Evolutionary conservation across 257 asterid species (phyloP), one percentile per base, ranked within the genome.

Genomic region (Jacaranda copaia): DNA sequence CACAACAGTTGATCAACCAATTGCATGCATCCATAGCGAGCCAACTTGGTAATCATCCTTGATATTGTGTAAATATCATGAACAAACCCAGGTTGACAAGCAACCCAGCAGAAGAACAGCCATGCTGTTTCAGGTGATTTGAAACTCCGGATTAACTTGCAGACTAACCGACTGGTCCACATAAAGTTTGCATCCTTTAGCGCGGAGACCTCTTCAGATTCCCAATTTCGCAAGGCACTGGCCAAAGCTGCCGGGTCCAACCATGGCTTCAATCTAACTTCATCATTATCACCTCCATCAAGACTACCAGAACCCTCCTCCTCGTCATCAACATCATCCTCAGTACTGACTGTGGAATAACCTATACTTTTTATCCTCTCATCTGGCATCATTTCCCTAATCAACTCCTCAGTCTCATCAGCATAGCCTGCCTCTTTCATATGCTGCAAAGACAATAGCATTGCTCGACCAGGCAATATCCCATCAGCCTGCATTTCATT

Each of bases 211-310:
- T 95, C 97, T 73, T 87, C 90, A 35, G 85, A 62, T 59, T 75
- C 87, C 98, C 99, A 93, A 36, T 85, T 38, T 64, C 72, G 75
- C 85, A 93, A 84, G 58, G 98, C 91, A 77, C 89, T 84, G 12
- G 97, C 96, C 81, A 95, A 83, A 84, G 98, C 95, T 64, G 93
- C 81, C 12, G 97, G 99, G 70, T 93, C 97, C 83, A 91, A 76
- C 99, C 99, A 93, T 20, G 96, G 97, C 68, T 93, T 95, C 85
- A 95, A 83, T 49, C 67, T 88, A 69, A 88, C 79, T 80, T 79
- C 85, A 72, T 85, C 87, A 40, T 45, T 75, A 3, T 57, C 79
- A 19, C 73, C 80, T 70, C 18, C 87, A 58, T 46, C 12, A 70
- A 58, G 19, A 79, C 70, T 12, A 55, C 73, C 72, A 69, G 56